phyloP scores from a whole-genome alignment of 805 yeast species.

The Saccharomycopsis schoenii region DNA sequence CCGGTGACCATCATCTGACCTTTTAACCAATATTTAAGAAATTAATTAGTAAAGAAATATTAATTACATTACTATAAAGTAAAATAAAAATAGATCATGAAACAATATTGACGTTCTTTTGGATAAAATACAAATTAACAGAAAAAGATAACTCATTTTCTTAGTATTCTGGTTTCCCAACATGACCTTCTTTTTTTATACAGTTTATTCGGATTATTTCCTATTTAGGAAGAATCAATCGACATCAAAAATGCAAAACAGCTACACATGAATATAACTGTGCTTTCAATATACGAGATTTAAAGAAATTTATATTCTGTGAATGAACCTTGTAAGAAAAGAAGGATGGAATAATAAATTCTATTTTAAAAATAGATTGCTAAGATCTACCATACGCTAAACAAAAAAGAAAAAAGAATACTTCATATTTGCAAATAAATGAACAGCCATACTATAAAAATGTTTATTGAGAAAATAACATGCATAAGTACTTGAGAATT shows the following conservation, averaged over 20 bases:
- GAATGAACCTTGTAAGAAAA: background rate
- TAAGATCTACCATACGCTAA: background rate
- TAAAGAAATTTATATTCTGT: background rate
- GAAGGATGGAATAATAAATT: background rate
- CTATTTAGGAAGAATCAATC: background rate
- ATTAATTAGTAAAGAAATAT: too few relatives aligned
- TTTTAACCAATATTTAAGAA: too few relatives aligned
- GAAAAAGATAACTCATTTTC: conserved; percentile 3
- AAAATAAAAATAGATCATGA: too few relatives aligned
- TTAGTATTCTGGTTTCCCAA: background rate
- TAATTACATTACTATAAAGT: too few relatives aligned
- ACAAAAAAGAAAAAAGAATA: background rate
- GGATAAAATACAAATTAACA: background rate
- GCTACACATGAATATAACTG: background rate
- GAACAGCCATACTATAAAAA: background rate
- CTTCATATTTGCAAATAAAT: background rate
- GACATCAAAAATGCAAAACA: background rate
- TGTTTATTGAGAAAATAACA: too few relatives aligned
- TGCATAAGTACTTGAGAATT: too few relatives aligned
- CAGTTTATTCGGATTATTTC: background rate
- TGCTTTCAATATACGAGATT: background rate
- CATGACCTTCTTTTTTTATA: background rate
- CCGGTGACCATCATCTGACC: too few relatives aligned
- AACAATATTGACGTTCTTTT: too few relatives aligned
- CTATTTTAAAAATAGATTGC: background rate